Base-by-base conservation (phyloP, 2,329 filamentous ascomycete genomes). In the Claviceps sp. region DNA sequence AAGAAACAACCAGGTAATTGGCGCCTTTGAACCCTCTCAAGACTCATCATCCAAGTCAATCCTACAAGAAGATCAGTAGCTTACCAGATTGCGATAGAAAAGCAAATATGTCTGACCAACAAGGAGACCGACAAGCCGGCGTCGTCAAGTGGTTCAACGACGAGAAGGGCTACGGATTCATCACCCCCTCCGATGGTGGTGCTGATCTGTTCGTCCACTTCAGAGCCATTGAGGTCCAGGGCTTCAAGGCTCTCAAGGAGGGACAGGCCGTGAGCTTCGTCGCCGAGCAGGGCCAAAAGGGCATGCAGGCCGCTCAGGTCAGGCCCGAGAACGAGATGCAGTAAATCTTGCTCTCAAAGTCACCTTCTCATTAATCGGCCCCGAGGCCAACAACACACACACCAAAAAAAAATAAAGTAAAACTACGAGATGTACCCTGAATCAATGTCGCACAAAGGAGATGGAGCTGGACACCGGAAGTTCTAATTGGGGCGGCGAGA, bases 281-380 rank as follows among this genome's bases (percentile, higher is more conserved):
- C 4, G 51, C 46, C 11, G 52, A 48, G 23, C 52, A 56, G 54
- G 54, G 54, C 29, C 51, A 53, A 38, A 57, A 57, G 45, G 55
- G 55, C 16, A 49, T 53, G 50, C 54, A 56, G 49, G 55, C 55
- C 2, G 55, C 49, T 23, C 40, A 54, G 26, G 54, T 75, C 69
- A 38, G 45, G 29, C 44, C 49, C 17, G 53, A 52, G 44, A 26
- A 45, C 17, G 53, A 52, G 47, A 26, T 16, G 17, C 26, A 36
- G 42, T 17, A 45, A 44, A 50, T n/a, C 13, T 14, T 37, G 37
- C 8, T 47, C n/a, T 4, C 26, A 4, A 43, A 20, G 3, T 20
- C 20, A 13, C 16, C 26, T 29, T n/a, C 4, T 23, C 14, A 26
- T 45, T 23, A 5, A 11, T 23, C 20, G 8, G n/a, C 11, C 17